Conservation (phyloP, 1,139 yeast species). For the Candida tropicalis region DNA sequence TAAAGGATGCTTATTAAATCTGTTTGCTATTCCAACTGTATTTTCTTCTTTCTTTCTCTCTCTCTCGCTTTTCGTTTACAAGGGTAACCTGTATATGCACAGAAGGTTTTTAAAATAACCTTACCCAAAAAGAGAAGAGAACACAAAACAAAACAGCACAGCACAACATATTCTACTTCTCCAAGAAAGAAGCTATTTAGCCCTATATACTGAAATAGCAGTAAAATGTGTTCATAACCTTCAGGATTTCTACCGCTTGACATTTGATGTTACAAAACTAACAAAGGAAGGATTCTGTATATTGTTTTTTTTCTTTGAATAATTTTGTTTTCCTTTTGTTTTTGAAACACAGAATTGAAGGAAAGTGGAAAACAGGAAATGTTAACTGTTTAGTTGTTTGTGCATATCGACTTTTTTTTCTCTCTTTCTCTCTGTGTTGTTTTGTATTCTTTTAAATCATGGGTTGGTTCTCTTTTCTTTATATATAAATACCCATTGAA, state of each 20-base stretch:
- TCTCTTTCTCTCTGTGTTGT: neutral
- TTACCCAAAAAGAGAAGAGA: neutral
- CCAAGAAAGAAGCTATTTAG: too few relatives aligned
- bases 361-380: slow-evolving; percentile 3
- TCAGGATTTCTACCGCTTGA: slow-evolving; percentile 2
- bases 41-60: neutral
- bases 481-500: slow-evolving; percentile 1
- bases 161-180: too few relatives aligned
- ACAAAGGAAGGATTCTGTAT: neutral
- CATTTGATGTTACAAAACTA: neutral
- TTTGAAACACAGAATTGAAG: slow-evolving; percentile 1
- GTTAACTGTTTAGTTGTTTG: slow-evolving; percentile 2
- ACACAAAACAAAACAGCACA: neutral
- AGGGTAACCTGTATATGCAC: slow-evolving; percentile 1
- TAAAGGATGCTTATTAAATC: neutral
- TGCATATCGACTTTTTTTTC: slow-evolving; percentile 2
- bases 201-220: too few relatives aligned
- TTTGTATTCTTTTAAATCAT: neutral
- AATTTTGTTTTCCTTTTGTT: too few relatives aligned
- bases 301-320: neutral
- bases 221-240: slow-evolving; percentile 1
- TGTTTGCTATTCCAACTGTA: too few relatives aligned
- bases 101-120: slow-evolving; percentile 1
- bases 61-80: neutral
- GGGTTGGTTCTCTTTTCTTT: slow-evolving; percentile 1